Conservation (phyloP, 2,329 filamentous ascomycete species). For the Hirsutella rhossiliensis region DNA sequence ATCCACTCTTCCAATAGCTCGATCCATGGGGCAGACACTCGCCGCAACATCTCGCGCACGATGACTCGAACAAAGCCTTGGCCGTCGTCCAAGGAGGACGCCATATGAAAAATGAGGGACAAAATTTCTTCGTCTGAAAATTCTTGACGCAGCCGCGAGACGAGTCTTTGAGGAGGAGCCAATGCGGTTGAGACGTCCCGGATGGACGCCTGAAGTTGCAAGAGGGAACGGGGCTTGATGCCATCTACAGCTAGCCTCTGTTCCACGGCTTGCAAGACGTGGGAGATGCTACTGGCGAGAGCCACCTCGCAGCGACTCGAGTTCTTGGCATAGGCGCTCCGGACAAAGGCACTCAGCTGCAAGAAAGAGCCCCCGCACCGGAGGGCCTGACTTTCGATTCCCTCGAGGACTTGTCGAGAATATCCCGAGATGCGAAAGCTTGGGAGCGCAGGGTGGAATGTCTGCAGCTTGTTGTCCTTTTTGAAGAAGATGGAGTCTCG, state of each 20-base stretch:
- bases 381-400: conserved; percentile 33
- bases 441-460: conserved; percentile 37
- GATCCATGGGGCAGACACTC: conserved; percentile 54
- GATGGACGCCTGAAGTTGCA: conserved; percentile 40
- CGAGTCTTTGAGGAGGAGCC: conserved; percentile 36
- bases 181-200: conserved; percentile 36
- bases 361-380: conserved; percentile 34
- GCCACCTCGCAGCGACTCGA: conserved; percentile 36
- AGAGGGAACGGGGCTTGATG: conserved; percentile 30
- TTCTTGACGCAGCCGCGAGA: conserved; percentile 30
- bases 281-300: conserved; percentile 35
- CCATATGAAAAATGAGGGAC: conserved; percentile 47
- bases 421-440: conserved; percentile 44
- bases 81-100: conserved; percentile 51
- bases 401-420: conserved; percentile 34
- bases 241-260: conserved; percentile 32
- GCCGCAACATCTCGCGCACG: conserved; percentile 53
- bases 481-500: conserved; percentile 60
- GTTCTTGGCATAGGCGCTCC: conserved; percentile 30
- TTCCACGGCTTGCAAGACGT: conserved; percentile 36
- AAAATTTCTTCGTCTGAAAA: conserved; percentile 49
- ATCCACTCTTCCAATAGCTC: conserved; percentile 63
- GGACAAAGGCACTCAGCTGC: conserved; percentile 33
- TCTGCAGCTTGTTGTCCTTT: conserved; percentile 39
- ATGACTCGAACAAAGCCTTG: conserved; percentile 49